Evolutionary conservation across 148 eudicot genomes (phyloP), one percentile per base, ranked within the genome.

Genomic region (Talinum fruticosum): DNA sequence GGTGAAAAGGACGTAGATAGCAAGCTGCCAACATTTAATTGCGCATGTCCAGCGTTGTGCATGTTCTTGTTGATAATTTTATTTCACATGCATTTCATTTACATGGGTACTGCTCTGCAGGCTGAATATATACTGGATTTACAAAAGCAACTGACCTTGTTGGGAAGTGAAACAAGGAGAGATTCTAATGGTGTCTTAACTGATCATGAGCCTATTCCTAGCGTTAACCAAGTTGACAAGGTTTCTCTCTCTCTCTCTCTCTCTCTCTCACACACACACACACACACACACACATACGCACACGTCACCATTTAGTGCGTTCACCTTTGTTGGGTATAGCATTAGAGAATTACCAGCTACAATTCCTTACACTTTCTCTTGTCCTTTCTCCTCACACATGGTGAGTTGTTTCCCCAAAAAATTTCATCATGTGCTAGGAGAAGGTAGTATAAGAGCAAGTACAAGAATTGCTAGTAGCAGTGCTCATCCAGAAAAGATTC

Each of bases 91-190:
- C 66, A 23, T n/a, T 28, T 37, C 19, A 19, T 53, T 59, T 73
- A 12, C 62, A 24, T 69, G 53, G 66, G 8, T 37, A 75, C 75
- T 26, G 53, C 70, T 21, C 80, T 82, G 75, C 91, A 96, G 99
- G 99, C 97, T 33, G 99, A 87, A 81, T 83, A 82, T 78, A 96
- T 96, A 83, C 80, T 96, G 84, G 99, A 96, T 78, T 82, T 96
- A 80, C 99, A 96, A 84, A 96, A 89, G 87, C 99, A 96, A 85
- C 89, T 96, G 51, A 90, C 90, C 53, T 77, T 96, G 81, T 74
- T 89, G 71, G 86, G 92, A 62, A 83, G 85, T 79, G 98, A 91
- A 78, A 84, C 87, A 2, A 87, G 77, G 78, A 89, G 79, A 80
- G 84, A 83, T 64, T 80, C 87, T 61, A 88, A 89, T 79, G 90